phyloP scores from a whole-genome alignment of 1,139 yeast genomes.

The Zygosaccharomyces sapae region DNA sequence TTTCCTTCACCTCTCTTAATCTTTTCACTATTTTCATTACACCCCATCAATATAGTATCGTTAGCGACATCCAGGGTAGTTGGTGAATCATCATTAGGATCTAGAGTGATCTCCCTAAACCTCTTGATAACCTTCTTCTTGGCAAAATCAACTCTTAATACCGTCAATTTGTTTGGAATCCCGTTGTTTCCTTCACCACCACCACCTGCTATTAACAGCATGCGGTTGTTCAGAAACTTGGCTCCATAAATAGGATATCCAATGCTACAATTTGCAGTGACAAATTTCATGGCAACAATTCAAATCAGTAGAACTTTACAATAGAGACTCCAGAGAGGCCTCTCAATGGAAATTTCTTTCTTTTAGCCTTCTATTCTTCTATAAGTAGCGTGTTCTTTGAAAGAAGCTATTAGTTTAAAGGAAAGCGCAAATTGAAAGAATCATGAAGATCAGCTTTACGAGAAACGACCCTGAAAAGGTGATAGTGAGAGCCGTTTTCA shows the following conservation, averaged over 20 bases:
- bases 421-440: not conserved
- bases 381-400: conserved; percentile 1
- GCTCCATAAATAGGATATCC: conserved; percentile 85
- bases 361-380: too few species aligned
- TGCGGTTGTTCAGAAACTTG: conserved; percentile 57
- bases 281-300: too few species aligned
- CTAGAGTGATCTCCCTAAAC: conserved; percentile 59
- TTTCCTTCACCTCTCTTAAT: conserved; percentile 56
- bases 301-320: too few species aligned
- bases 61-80: conserved; percentile 59
- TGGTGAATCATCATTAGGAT: conserved; percentile 68
- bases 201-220: conserved; percentile 80
- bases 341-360: too few species aligned
- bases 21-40: conserved; percentile 60
- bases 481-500: not conserved
- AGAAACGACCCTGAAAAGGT: not conserved
- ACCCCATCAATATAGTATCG: conserved; percentile 60
- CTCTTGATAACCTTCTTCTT: conserved; percentile 53
- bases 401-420: not conserved
- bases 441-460: too few species aligned
- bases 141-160: conserved; percentile 53
- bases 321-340: too few species aligned
- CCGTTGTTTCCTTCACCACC: conserved; percentile 94
- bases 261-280: conserved; percentile 40
- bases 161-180: conserved; percentile 80